These are phyloP conservation scores for Podosphaera xanthii DNA, from an alignment of 2,329 filamentous ascomycete species.

Conservation along the genomic window DNA sequence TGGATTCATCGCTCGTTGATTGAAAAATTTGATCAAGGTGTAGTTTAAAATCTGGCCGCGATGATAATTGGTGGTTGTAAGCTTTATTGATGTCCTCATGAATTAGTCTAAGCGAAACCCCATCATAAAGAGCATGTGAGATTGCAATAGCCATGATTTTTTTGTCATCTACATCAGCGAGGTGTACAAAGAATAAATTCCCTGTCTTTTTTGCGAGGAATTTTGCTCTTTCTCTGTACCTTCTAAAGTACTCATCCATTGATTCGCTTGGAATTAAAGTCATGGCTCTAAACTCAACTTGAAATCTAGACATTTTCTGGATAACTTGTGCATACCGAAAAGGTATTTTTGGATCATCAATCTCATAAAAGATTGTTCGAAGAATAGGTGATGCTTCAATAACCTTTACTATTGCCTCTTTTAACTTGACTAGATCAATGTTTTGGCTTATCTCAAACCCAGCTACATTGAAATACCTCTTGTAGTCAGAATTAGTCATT, in stretches of 20 bases:
- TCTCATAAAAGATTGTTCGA: slow-evolving; percentile 46
- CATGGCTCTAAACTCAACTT: background rate
- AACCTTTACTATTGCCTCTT: slow-evolving; percentile 37
- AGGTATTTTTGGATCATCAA: slow-evolving; percentile 36
- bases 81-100: slow-evolving; percentile 46
- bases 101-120: slow-evolving; percentile 56
- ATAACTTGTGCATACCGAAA: slow-evolving; percentile 34
- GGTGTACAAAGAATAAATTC: slow-evolving; percentile 26
- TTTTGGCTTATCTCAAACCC: slow-evolving; percentile 34
- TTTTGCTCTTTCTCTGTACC: slow-evolving; percentile 20
- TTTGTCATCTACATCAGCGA: slow-evolving; percentile 17
- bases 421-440: slow-evolving; percentile 33
- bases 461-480: slow-evolving; percentile 71
- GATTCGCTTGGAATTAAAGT: background rate
- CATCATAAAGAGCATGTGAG: slow-evolving; percentile 74
- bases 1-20: slow-evolving; percentile 21
- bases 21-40: slow-evolving; percentile 26
- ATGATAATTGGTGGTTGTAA: slow-evolving; percentile 26
- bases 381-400: slow-evolving; percentile 43
- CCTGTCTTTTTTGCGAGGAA: slow-evolving; percentile 17
- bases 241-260: slow-evolving; percentile 18
- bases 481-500: slow-evolving; percentile 53
- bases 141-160: slow-evolving; percentile 42
- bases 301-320: slow-evolving; percentile 7
- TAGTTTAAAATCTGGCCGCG: slow-evolving; percentile 25